Evolutionary conservation across 768 basidiomycete genomes (phyloP), one percentile per base, ranked within the genome.

Genomic region (Russula compacta): DNA sequence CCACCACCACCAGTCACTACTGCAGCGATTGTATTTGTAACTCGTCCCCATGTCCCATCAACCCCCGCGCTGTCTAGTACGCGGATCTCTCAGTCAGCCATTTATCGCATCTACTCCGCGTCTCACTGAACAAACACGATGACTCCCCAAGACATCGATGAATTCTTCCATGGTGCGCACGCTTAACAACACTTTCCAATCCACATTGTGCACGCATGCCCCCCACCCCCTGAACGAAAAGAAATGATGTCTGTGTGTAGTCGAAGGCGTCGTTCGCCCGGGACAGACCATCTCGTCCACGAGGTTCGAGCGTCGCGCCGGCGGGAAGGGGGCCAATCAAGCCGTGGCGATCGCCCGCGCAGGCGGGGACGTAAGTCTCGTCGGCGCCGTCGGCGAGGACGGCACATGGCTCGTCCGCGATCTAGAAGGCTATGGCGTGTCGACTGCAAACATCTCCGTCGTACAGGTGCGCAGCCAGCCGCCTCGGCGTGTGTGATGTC

Each of bases 281-380:
- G 83, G 83, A 35, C 78, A 85, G 70, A 85, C 83, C 4, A 79
- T 83, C 33, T 82, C 82, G 1, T 83, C 84, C 8, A 69, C 71
- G 33, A 67, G 63, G 1, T 77, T 81, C 54, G 77, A 79, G 53
- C 76, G 79, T 53, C 75, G 79, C 0, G 73, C 79, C 2, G 83
- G 84, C 5, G 84, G 83, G 1, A 85, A 85, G 68, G 84, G 84
- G 38, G 83, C 81, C 9, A 85, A 85, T 68, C 83, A 85, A 69
- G 81, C 84, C 6, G 79, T 80, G 6, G 81, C 83, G 2, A 74
- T 84, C 21, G 77, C 78, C 0, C 75, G 75, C 42, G 83, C 84
- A 15, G 80, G 80, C 12, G 81, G 75, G 1, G 64, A 57, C 5
- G 81, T 77, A 14, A 70, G 73, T 53, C 76, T 84, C 52, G 78